Evolutionary conservation across 768 basidiomycete genomes (phyloP).

Genomic region (Tulasnella calospora): DNA sequence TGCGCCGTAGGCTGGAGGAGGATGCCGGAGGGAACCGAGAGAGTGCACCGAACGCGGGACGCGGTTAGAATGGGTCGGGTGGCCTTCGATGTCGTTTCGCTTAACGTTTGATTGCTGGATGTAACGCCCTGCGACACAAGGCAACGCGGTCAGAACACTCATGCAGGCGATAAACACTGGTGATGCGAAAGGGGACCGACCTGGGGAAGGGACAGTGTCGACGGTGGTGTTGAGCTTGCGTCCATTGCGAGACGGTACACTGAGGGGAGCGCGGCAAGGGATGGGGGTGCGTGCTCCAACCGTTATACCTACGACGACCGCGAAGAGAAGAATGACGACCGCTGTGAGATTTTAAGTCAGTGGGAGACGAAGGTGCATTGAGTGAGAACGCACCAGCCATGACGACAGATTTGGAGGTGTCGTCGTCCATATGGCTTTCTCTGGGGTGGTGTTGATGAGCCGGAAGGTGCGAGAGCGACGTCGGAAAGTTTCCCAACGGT

Average conservation of each 20-base stretch:
- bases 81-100: background rate
- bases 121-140: background rate
- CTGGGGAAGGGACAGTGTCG: background rate
- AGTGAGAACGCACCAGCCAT: too few species aligned
- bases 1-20: background rate
- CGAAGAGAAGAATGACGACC: background rate
- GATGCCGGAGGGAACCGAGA: background rate
- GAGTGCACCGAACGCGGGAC: background rate
- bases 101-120: background rate
- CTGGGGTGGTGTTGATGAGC: too few species aligned
- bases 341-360: background rate
- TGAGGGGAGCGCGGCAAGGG: too few species aligned
- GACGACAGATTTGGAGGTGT: too few species aligned
- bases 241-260: background rate
- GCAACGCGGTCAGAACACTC: background rate
- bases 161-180: background rate
- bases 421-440: too few species aligned
- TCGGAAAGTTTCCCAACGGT: too few species aligned
- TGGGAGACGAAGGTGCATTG: background rate
- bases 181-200: background rate
- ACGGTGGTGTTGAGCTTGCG: background rate
- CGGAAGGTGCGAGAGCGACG: too few species aligned
- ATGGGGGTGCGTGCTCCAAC: too few species aligned
- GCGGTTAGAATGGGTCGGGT: background rate
- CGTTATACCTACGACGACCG: background rate